Base-by-base conservation (phyloP, 805 yeast genomes). In the Lachancea meyersii region DNA sequence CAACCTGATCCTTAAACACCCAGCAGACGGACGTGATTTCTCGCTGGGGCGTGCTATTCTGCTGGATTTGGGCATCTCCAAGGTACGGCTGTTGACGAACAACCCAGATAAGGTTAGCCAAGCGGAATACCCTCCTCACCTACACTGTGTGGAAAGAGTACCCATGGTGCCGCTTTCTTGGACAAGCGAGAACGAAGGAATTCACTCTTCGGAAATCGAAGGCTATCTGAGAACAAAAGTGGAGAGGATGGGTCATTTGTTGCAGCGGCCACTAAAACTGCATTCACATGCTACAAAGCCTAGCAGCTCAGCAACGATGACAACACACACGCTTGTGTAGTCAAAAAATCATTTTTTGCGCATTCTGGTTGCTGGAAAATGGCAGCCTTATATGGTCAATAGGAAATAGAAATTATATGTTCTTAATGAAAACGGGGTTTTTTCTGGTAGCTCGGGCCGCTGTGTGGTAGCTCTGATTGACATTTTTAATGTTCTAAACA, bases 111-210 rank as follows among this genome's bases (percentile, higher is more conserved):
- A 93, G 65, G 86, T 93, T 32, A 77, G 81, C 18, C 97, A 97
- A 1, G 96, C 93, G 3, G 97, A 89, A 65, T 96, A 97, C 31
- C 79, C 78, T 56, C 73, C 82, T 31, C 69, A 76, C 40, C 79
- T 93, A 23, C 74, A 72, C 48, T 97, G 94, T 34, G 73, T 75
- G 20, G 93, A 91, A 61, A 76, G 98, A 51, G 88, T 91, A 2
- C 96, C 99, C 28, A 93, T 93, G 99, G 76, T 93, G 3, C 99
- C 99, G 11, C 72, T 89, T 43, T 89, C 96, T 6, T 93, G 98
- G 98, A 70, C 71, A 26, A 56, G 65, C 19, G 69, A 65, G 21
- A 48, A 53, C 3, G 61, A 60, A n/a, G 97, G 97, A 5, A 83
- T 93, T 46, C 73, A 81, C 50, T 77, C 89, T 27, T 75, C 73